phyloP scores from a whole-genome alignment of 2,329 filamentous ascomycete genomes.

The Aquanectria penicillioides region DNA sequence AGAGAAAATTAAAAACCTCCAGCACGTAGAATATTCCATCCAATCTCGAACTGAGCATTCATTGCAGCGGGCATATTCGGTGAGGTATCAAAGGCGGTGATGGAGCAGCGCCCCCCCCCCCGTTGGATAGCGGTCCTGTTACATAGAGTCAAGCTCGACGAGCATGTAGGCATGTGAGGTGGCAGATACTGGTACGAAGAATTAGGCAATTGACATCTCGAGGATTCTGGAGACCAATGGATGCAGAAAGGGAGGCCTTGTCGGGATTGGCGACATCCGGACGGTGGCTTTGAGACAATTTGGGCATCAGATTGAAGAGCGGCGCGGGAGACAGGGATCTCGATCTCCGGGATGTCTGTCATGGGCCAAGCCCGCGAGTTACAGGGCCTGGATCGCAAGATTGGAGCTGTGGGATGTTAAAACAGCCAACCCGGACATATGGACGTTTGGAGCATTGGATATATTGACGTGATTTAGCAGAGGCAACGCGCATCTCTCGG shows the following conservation, averaged over 20 bases:
- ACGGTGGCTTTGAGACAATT: conserved; percentile 22
- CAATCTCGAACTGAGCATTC: background rate
- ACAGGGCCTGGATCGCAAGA: too few species aligned
- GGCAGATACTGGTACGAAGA: background rate
- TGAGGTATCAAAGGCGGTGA: background rate
- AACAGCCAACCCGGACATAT: too few species aligned
- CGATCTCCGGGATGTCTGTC: too few species aligned
- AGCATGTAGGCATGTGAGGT: background rate
- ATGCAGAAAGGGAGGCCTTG: background rate
- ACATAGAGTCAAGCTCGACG: background rate
- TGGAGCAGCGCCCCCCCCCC: too few species aligned
- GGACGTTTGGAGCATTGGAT: too few species aligned
- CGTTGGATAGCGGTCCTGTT: too few species aligned
- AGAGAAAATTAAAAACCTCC: too few species aligned
- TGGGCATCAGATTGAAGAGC: conserved; percentile 23
- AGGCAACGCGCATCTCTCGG: too few species aligned
- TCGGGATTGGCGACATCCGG: conserved; percentile 12
- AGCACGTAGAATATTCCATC: background rate
- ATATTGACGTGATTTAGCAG: too few species aligned
- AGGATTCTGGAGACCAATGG: conserved; percentile 1
- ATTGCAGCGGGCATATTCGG: too few species aligned
- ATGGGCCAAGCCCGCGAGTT: too few species aligned
- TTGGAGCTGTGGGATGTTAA: too few species aligned
- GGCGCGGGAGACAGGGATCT: conserved; percentile 7
- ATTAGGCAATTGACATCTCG: background rate